Evolutionary conservation across 768 basidiomycete genomes (phyloP).

Genomic region (Amanita jacksonii): DNA sequence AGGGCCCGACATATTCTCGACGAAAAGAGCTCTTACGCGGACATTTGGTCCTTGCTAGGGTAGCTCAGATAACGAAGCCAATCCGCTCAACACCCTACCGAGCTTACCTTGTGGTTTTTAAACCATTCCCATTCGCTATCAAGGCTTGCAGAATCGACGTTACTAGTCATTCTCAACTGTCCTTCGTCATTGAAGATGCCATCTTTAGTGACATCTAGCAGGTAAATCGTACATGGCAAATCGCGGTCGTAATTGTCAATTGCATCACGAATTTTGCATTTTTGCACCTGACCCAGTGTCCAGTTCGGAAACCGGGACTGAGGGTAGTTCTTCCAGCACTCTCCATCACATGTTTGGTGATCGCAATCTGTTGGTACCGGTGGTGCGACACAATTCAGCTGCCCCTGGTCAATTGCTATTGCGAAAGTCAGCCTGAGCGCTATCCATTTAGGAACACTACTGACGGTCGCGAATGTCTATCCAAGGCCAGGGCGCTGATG

Average conservation of each 20-base stretch:
- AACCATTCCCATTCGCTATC: slow-evolving; percentile 30
- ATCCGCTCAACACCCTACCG: background rate
- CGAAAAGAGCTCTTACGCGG: slow-evolving; percentile 43
- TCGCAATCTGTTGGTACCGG: slow-evolving; percentile 29
- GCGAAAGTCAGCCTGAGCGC: slow-evolving; percentile 1
- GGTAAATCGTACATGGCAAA: slow-evolving; percentile 23
- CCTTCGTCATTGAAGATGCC: slow-evolving; percentile 26
- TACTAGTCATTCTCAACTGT: slow-evolving; percentile 15
- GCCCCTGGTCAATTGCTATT: slow-evolving; percentile 24
- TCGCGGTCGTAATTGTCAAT: slow-evolving; percentile 22
- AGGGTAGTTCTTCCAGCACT: slow-evolving; percentile 33
- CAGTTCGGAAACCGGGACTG: slow-evolving; percentile 47
- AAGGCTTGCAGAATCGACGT: slow-evolving; percentile 15
- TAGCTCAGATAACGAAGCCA: background rate
- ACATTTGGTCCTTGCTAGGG: slow-evolving; percentile 18
- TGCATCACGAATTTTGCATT: slow-evolving; percentile 30
- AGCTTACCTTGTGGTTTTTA: slow-evolving; percentile 25
- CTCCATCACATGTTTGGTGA: slow-evolving; percentile 24
- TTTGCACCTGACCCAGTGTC: slow-evolving; percentile 35
- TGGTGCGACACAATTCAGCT: slow-evolving; percentile 22
- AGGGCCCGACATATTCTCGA: slow-evolving; percentile 42
- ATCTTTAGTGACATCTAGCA: slow-evolving; percentile 29
- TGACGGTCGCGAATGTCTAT: slow-evolving; percentile 31
- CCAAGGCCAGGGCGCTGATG: slow-evolving; percentile 41
- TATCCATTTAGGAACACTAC: background rate